Evolutionary conservation across 805 yeast genomes (phyloP).

Genomic region (Ascoidea tarda): DNA sequence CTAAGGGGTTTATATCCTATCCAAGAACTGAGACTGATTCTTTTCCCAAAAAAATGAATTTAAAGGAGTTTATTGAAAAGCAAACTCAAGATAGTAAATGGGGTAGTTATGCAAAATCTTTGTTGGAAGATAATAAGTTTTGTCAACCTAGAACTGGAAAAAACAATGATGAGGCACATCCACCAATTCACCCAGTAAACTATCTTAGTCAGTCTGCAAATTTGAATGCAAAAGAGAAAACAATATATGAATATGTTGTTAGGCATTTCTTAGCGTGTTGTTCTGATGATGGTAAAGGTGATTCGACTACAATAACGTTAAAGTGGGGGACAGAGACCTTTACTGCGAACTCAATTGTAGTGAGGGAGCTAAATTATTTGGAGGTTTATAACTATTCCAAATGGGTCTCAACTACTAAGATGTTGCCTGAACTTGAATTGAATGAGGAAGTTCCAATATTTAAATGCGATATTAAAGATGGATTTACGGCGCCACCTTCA

Average conservation of each 20-base stretch:
- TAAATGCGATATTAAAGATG: slow-evolving; percentile 48
- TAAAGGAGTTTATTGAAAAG: slow-evolving; percentile 41
- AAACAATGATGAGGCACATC: slow-evolving; percentile 92
- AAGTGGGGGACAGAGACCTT: slow-evolving; percentile 75
- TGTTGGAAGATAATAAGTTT: slow-evolving; percentile 31
- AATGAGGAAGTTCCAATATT: slow-evolving; percentile 44
- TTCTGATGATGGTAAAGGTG: slow-evolving; percentile 81
- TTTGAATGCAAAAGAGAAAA: slow-evolving; percentile 33
- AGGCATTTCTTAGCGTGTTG: slow-evolving; percentile 86
- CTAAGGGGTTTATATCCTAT: slow-evolving; percentile 76
- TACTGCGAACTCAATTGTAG: slow-evolving; percentile 58
- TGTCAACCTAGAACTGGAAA: slow-evolving; percentile 66
- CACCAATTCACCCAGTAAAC: slow-evolving; percentile 85
- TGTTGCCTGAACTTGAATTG: slow-evolving; percentile 46
- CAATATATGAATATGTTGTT: slow-evolving; percentile 76
- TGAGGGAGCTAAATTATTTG: slow-evolving; percentile 59
- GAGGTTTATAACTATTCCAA: slow-evolving; percentile 67
- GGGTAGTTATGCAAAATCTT: slow-evolving; percentile 52
- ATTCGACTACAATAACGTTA: slow-evolving; percentile 42
- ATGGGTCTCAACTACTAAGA: slow-evolving; percentile 50
- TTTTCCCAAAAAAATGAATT: slow-evolving; percentile 68
- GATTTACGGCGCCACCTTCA: slow-evolving; percentile 69
- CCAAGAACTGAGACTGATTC: slow-evolving; percentile 96
- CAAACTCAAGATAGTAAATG: slow-evolving; percentile 45
- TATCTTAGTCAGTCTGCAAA: slow-evolving; percentile 20